Percentiles rank a stretch among this genome's conserved stretches.
These are phyloP conservation scores for Solanum virginianum DNA, from an alignment of 257 asterid species.

Conservation along the genomic window DNA sequence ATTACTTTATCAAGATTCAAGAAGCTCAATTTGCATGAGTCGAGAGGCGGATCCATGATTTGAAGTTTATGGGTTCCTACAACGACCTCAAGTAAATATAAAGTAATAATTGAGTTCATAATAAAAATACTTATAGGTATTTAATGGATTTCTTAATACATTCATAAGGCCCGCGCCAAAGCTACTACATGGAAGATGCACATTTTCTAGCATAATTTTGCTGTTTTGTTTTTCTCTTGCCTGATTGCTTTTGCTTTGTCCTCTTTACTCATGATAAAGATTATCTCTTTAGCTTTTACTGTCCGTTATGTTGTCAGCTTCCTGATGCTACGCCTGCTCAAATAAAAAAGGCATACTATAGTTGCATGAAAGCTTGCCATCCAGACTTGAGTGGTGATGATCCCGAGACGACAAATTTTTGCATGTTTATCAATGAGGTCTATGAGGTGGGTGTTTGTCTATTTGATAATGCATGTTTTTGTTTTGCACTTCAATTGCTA, in stretches of 20 bases:
- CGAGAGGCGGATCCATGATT: background rate
- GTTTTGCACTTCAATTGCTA: background rate
- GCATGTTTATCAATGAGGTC: slow-evolving; percentile 89
- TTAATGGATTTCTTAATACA: background rate
- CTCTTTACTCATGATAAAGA: background rate
- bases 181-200: background rate
- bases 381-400: slow-evolving; percentile 96
- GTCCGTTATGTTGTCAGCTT: slow-evolving; percentile 30
- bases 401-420: slow-evolving; percentile 80
- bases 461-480: background rate
- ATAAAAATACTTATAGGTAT: background rate
- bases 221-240: background rate
- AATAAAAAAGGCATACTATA: slow-evolving; percentile 89
- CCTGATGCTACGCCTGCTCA: slow-evolving; percentile 91
- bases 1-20: background rate
- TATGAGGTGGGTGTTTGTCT: slow-evolving; percentile 45
- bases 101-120: background rate
- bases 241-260: background rate
- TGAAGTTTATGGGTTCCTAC: background rate
- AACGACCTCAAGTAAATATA: background rate
- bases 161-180: too few species aligned
- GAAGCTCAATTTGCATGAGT: background rate
- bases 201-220: background rate
- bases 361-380: slow-evolving; percentile 98
- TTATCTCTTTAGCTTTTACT: background rate